These are phyloP conservation scores for Cantharellus anzutake DNA, from an alignment of 768 basidiomycete genomes.

Conservation along the genomic window DNA sequence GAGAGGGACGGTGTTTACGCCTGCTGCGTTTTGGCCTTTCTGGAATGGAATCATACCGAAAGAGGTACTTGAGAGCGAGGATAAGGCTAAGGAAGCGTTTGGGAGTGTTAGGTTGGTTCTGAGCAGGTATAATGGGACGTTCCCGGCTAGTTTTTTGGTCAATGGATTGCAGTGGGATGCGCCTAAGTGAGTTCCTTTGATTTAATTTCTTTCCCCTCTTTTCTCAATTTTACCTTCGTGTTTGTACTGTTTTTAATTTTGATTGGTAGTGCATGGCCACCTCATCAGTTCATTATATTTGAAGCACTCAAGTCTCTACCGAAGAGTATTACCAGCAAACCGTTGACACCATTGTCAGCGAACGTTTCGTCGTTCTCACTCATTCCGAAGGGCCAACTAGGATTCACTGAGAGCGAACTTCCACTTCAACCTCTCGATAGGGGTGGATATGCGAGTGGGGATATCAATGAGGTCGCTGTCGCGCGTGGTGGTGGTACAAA, in stretches of 20 bases:
- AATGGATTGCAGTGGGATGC: slow-evolving; percentile 62
- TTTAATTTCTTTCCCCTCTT: background rate
- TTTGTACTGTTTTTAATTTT: too few relatives aligned
- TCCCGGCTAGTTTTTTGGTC: slow-evolving; percentile 59
- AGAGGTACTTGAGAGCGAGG: slow-evolving; percentile 36
- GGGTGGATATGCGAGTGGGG: slow-evolving; percentile 21
- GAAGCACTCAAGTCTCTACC: slow-evolving; percentile 61
- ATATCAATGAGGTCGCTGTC: slow-evolving; percentile 30
- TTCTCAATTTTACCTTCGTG: background rate
- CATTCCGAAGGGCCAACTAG: slow-evolving; percentile 67
- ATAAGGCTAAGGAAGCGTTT: slow-evolving; percentile 54
- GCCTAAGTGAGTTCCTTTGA: slow-evolving; percentile 3
- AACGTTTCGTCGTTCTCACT: slow-evolving; percentile 45
- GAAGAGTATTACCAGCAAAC: slow-evolving; percentile 39
- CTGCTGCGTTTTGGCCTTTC: slow-evolving; percentile 63
- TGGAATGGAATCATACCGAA: slow-evolving; percentile 76
- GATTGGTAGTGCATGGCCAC: slow-evolving; percentile 56
- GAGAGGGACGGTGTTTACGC: slow-evolving; percentile 47
- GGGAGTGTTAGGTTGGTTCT: slow-evolving; percentile 57
- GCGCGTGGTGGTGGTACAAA: slow-evolving; percentile 15
- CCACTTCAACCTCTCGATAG: slow-evolving; percentile 41
- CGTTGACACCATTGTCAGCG: slow-evolving; percentile 30
- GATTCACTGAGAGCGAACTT: slow-evolving; percentile 45
- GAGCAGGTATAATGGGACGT: slow-evolving; percentile 71
- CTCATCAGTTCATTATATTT: slow-evolving; percentile 65